A percentile compares a stretch with the other conserved stretches of the same genome.
phyloP scores from a whole-genome alignment of 805 yeast species.

The Grigorovia yakushimaensis region DNA sequence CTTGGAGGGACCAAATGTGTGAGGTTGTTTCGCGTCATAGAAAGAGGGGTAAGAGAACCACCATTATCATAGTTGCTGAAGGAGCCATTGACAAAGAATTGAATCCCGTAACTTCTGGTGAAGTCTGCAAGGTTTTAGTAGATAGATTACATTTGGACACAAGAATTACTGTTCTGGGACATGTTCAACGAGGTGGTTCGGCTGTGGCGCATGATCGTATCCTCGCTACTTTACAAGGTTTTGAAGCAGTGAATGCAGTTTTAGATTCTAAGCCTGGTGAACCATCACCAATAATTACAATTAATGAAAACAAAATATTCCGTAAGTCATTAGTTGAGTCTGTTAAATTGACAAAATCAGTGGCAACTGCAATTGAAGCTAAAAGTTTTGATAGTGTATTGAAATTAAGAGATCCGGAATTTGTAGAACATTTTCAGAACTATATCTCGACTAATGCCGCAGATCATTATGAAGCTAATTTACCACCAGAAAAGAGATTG shows the following conservation, averaged over 20 bases:
- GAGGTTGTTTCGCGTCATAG: slow-evolving; percentile 56
- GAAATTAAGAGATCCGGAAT: slow-evolving; percentile 59
- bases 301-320: slow-evolving; percentile 60
- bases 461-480: slow-evolving; percentile 49
- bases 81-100: slow-evolving; percentile 69
- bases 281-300: slow-evolving; percentile 71
- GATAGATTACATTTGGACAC: slow-evolving; percentile 63
- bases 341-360: slow-evolving; percentile 58
- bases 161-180: slow-evolving; percentile 68
- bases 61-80: slow-evolving; percentile 74
- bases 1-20: slow-evolving; percentile 62
- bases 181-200: slow-evolving; percentile 76
- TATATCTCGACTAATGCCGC: slow-evolving; percentile 60
- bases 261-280: slow-evolving; percentile 58
- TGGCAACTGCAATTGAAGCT: slow-evolving; percentile 55
- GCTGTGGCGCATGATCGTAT: slow-evolving; percentile 68
- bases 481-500: slow-evolving; percentile 45
- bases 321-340: slow-evolving; percentile 64
- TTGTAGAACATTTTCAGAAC: slow-evolving; percentile 52
- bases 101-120: slow-evolving; percentile 54
- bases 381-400: slow-evolving; percentile 67
- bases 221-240: slow-evolving; percentile 72
- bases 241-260: slow-evolving; percentile 69
- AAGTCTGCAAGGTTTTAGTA: slow-evolving; percentile 57
- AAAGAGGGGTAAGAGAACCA: slow-evolving; percentile 61